Conservation (phyloP, 108 stramenopile genomes). For the Cyclostephanos invisitatus region DNA sequence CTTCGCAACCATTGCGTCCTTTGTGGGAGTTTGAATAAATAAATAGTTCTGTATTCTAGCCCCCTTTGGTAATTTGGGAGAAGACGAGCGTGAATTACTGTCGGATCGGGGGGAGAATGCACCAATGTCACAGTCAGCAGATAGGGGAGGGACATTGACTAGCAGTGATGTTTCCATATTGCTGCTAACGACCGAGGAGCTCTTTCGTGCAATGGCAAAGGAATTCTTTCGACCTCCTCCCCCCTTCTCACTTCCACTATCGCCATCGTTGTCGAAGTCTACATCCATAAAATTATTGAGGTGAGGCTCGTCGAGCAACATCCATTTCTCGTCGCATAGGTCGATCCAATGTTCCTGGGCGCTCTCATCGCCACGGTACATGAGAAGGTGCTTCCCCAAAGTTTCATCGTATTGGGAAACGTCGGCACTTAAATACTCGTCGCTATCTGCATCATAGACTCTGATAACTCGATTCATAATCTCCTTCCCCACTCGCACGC, state of each 20-base stretch:
- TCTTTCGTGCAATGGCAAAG: slow-evolving; percentile 74
- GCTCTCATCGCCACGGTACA: slow-evolving; percentile 60
- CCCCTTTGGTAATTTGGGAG: slow-evolving; percentile 23
- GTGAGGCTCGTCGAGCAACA: slow-evolving; percentile 77
- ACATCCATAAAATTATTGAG: neutral
- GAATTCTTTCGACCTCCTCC: slow-evolving; percentile 1
- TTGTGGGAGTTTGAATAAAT: slow-evolving; percentile 68
- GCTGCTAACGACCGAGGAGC: neutral
- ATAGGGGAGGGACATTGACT: slow-evolving; percentile 1
- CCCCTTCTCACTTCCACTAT: neutral
- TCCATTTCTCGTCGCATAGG: slow-evolving; percentile 72
- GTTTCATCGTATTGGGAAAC: slow-evolving; percentile 70
- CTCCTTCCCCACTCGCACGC: slow-evolving; percentile 53
- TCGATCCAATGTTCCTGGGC: slow-evolving; percentile 80
- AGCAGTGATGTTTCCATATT: slow-evolving; percentile 2
- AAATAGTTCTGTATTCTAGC: slow-evolving; percentile 61
- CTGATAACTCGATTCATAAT: slow-evolving; percentile 78
- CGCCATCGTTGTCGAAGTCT: neutral
- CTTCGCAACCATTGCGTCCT: slow-evolving; percentile 52
- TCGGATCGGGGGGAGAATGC: slow-evolving; percentile 12
- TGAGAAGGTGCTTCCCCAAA: slow-evolving; percentile 66
- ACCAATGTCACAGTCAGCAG: neutral
- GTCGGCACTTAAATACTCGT: slow-evolving; percentile 77
- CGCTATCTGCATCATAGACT: slow-evolving; percentile 67
- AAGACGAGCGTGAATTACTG: slow-evolving; percentile 30